Evolutionary conservation across 2,329 filamentous ascomycete species (phyloP).

Genomic region (Lachnellula arida): DNA sequence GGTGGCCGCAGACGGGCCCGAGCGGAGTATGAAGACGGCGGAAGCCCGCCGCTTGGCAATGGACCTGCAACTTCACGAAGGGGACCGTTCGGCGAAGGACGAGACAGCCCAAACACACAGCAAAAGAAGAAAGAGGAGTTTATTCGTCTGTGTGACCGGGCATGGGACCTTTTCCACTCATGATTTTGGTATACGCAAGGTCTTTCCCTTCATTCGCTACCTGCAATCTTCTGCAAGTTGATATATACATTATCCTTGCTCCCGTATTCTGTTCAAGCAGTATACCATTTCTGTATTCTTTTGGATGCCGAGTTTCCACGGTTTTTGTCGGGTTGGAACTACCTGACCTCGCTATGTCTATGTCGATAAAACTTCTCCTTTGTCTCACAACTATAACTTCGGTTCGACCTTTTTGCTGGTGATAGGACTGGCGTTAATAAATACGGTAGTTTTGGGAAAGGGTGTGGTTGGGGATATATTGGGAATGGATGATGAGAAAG

Average conservation of each 20-base stretch:
- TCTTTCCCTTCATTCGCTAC: background rate
- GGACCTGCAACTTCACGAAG: constrained; percentile 58
- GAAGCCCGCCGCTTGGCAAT: constrained; percentile 76
- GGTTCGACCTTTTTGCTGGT: background rate
- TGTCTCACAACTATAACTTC: background rate
- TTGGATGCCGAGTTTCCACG: constrained; percentile 2
- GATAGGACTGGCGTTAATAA: constrained; percentile 4
- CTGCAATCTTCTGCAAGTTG: background rate
- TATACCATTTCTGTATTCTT: constrained; percentile 9
- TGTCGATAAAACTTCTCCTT: background rate
- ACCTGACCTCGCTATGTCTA: background rate
- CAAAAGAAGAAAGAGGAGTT: constrained; percentile 91
- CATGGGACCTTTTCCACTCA: constrained; percentile 97
- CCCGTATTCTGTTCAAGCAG: constrained; percentile 7
- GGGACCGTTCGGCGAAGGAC: constrained; percentile 74
- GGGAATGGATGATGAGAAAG: background rate
- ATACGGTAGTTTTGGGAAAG: background rate
- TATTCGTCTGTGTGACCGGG: constrained; percentile 75
- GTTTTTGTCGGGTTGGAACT: background rate
- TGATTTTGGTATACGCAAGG: constrained; percentile 39
- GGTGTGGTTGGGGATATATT: background rate
- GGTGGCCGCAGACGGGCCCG: constrained; percentile 69
- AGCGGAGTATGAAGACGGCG: constrained; percentile 91
- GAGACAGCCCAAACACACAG: constrained; percentile 79
- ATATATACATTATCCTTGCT: background rate